phyloP scores from a whole-genome alignment of 2,329 filamentous ascomycete species.

The Colletotrichum destructivum region DNA sequence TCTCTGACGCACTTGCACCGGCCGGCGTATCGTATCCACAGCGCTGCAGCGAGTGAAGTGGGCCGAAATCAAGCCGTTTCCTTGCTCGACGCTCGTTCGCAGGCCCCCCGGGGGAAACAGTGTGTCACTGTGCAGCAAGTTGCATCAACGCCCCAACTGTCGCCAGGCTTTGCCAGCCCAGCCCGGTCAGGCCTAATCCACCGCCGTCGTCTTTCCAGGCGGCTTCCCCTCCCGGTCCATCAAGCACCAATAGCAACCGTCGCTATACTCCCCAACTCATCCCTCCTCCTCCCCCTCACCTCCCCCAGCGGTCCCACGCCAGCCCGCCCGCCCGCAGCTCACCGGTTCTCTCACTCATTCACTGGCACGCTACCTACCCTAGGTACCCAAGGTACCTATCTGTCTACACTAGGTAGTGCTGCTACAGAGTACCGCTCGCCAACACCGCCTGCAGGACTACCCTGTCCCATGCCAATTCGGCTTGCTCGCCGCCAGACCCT shows the following conservation, averaged over 20 bases:
- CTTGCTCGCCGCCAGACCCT: conserved; percentile 20
- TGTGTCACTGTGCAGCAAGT: conserved; percentile 42
- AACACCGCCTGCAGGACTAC: background rate
- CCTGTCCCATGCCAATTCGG: conserved; percentile 24
- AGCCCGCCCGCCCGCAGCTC: conserved; percentile 18
- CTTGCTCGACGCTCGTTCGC: conserved; percentile 37
- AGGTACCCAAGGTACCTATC: background rate
- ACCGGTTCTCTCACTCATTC: conserved; percentile 13
- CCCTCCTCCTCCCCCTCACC: conserved; percentile 4
- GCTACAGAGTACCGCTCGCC: background rate
- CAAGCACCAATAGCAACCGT: conserved; percentile 17
- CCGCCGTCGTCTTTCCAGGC: conserved; percentile 5
- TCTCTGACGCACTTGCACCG: conserved; percentile 20
- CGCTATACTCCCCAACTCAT: background rate
- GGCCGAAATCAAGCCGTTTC: conserved; percentile 32
- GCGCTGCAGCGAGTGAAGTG: conserved; percentile 35
- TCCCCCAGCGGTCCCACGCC: conserved; percentile 5
- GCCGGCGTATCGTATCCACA: conserved; percentile 27
- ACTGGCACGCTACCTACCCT: background rate
- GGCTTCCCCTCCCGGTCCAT: background rate
- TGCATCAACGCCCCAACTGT: conserved; percentile 35
- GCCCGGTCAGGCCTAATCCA: conserved; percentile 17
- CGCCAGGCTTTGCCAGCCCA: conserved; percentile 8
- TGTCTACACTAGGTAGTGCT: too few relatives aligned
- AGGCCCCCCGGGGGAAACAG: conserved; percentile 31